Evolutionary conservation across 306 rosid genomes (phyloP).

Genomic region (Vicia faba): DNA sequence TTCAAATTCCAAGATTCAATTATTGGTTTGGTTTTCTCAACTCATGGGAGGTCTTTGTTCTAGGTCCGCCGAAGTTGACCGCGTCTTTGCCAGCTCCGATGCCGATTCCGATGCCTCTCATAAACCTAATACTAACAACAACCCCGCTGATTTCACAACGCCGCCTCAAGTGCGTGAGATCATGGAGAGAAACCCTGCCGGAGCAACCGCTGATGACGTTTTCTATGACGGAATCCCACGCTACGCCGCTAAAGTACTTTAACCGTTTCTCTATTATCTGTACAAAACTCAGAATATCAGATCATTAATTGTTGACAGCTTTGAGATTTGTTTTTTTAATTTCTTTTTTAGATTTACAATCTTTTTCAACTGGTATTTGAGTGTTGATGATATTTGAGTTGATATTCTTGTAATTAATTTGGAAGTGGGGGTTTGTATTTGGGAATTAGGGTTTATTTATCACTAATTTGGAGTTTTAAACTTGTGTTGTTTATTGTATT

Average conservation of each 20-base stretch:
- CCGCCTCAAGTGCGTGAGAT: conserved; percentile 30
- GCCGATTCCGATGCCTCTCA: conserved; percentile 7
- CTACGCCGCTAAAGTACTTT: conserved; percentile 51
- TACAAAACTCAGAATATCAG: no score
- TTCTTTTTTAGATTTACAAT: not conserved
- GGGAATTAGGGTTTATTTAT: conserved; percentile 20
- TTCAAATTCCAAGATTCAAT: conserved; percentile 36
- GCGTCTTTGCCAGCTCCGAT: conserved; percentile 24
- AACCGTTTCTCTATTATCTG: no score
- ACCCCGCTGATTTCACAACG: not conserved
- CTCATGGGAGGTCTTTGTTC: conserved; percentile 70
- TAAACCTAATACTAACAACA: not conserved
- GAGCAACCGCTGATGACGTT: conserved; percentile 39
- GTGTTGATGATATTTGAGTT: not conserved
- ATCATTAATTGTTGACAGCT: no score
- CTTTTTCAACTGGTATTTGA: not conserved
- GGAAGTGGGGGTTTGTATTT: conserved; percentile 4
- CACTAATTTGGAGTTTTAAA: not conserved
- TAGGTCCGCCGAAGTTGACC: conserved; percentile 37
- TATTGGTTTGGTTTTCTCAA: conserved; percentile 37
- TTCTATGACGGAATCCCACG: conserved; percentile 84
- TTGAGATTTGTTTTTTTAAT: not conserved
- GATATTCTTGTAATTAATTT: conserved; percentile 1
- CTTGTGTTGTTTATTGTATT: conserved; percentile 7
- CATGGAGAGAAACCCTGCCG: conserved; percentile 41